Evolutionary conservation across 805 yeast species (phyloP), one percentile per base, ranked within the genome.

Genomic region (Pichia manshurica): DNA sequence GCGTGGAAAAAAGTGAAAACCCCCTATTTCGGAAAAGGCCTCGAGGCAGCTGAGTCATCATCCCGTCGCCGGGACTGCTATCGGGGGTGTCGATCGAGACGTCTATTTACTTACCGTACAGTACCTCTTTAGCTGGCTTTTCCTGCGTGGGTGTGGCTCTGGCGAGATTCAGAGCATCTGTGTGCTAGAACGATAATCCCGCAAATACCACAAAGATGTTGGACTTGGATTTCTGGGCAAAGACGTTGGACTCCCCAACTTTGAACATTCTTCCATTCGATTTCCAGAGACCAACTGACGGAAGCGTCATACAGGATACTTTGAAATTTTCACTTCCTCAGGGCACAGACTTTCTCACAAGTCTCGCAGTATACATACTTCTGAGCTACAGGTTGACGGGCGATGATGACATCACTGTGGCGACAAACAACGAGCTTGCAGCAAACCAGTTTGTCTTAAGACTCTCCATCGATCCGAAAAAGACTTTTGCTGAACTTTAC

Each of bases 401-500:
- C 21, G 98, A 91, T 63, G 97, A 91, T 55, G 97, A 91, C 58
- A 82, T 93, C 44, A 82, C 84, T n/a, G 69, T 91, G 51, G 89
- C 90, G n/a, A 81, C 89, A 0, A 81, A 89, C 0, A 80, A 83
- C 55, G 64, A 75, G 22, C 56, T 66, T 3, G 64, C 65, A 5
- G 63, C 64, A 5, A 67, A 69, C 44, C 79, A 79, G 23, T 77
- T 81, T 54, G 81, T 87, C 16, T 62, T 87, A 23, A 74, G 96
- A 58, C 69, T 85, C 39, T 33, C 49, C 21, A 69, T 88, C 50
- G 75, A 78, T 44, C 79, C 86, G 31, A 65, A 69, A 8, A 61
- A 71, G 60, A 60, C 81, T 0, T 86, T 89, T 56, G 50, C 56
- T 1, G 78, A 81, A 35, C 68, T 90, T 45, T 65, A 74, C 36